Percentiles rank a stretch among this genome's conserved stretches.
These are phyloP conservation scores for Lodderomyces theae DNA, from an alignment of 1,139 yeast species.

Conservation along the genomic window DNA sequence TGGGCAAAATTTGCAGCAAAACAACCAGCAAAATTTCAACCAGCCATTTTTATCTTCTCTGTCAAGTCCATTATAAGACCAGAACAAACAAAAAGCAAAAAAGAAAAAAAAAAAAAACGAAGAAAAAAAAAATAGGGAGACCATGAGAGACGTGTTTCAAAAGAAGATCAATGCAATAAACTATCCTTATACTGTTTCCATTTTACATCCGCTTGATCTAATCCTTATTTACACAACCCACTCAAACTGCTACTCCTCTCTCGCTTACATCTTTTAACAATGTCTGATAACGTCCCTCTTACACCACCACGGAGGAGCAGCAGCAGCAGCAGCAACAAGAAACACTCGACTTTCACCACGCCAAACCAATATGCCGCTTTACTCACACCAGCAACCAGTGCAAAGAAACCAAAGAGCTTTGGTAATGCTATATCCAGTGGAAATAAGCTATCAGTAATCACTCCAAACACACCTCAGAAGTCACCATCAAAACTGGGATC, in stretches of 20 bases:
- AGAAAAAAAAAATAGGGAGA: too few species aligned
- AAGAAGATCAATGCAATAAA: not conserved
- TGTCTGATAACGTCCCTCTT: constrained; percentile 2
- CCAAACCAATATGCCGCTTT: constrained; percentile 1
- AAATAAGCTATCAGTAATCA: constrained; percentile 20
- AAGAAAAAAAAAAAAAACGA: not conserved
- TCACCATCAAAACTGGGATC: constrained; percentile 18
- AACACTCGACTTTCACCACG: constrained; percentile 1
- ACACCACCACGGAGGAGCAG: constrained; percentile 1
- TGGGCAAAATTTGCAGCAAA: too few species aligned
- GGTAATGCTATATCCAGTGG: not conserved
- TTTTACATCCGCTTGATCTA: too few species aligned
- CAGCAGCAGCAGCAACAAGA: not conserved
- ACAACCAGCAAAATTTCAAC: not conserved
- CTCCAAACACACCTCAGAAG: constrained; percentile 41
- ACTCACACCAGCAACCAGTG: constrained; percentile 5
- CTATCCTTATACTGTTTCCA: too few species aligned
- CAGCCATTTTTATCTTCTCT: not conserved
- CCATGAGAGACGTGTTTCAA: not conserved
- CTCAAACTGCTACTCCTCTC: not conserved
- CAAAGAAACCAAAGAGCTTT: constrained; percentile 6
- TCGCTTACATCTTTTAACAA: not conserved
- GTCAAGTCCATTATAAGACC: too few species aligned
- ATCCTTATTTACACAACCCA: not conserved
- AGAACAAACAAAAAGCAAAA: not conserved